Evolutionary conservation across 176 grass and related monocot species (phyloP), one percentile per base, ranked within the genome.

Genomic region (Carex pumila): DNA sequence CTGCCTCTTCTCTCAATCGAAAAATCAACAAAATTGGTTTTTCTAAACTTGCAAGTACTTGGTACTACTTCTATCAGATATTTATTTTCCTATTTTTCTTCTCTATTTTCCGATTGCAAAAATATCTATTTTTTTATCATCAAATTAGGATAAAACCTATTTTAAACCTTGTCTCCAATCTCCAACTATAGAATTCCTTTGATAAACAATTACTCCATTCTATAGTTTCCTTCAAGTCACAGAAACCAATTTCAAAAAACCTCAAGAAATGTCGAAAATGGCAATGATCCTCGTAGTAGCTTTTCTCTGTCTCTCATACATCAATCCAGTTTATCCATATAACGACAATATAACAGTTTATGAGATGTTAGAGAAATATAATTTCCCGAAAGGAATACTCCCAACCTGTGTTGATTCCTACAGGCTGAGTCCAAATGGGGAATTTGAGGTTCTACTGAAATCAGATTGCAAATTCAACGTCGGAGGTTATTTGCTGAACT

Each of bases 301-400:
- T 50, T 43, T 37, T 70, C 34, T 47, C 6, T 30, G 7, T 82
- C 18, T 72, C 54, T 11, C 57, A 12, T 31, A 32, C 41, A 57
- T 56, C 7, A 36, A 18, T 30, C 34, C 54, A 17, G 25, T 12
- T 12, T 11, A 61, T 21, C 36, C 22, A 19, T 58, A 3, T 21
- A 22, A 76, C 22, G 75, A 67, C 25, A 34, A 50, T 5, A 85
- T 75, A 14, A 75, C 85, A 22, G 85, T 82, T 56, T 90, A 90
- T 71, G 85, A 90, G 58, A 90, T 90, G 89, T 55, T 90, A 14
- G 81, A 87, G 75, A 81, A 75, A 25, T 90, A 85, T 76, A 39
- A 84, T 25, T 90, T 90, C 57, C 89, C 89, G 14, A 90, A 84
- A 65, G 88, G 85, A 29, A 84, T 90, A 47, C 88, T 90, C 62